Conservation (phyloP, 2,329 filamentous ascomycete species). For the Teratosphaeria viscida region DNA sequence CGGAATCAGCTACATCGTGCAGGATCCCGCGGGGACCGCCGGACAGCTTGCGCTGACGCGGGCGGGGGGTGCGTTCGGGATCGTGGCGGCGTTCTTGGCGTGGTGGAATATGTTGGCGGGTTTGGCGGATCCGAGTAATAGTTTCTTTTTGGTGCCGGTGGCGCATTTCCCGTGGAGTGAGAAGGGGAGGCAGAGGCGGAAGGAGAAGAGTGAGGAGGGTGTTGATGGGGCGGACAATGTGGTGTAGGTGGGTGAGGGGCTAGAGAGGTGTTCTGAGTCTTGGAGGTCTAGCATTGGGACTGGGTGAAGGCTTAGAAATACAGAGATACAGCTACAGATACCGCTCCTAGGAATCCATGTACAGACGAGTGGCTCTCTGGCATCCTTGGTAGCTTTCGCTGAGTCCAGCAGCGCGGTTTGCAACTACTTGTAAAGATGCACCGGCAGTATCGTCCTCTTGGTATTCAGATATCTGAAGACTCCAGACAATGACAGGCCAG, state of each 20-base stretch:
- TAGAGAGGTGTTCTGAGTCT: too few relatives aligned
- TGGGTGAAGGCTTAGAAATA: too few relatives aligned
- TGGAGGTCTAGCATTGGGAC: too few relatives aligned
- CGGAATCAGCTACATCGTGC: conserved; percentile 48
- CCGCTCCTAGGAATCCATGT: too few relatives aligned
- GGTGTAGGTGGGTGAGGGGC: neutral
- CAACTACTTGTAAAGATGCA: too few relatives aligned
- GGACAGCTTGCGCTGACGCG: conserved; percentile 36
- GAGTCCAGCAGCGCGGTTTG: too few relatives aligned
- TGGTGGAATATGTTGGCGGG: conserved; percentile 84
- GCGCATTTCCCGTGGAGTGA: conserved; percentile 29
- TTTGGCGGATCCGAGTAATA: conserved; percentile 52
- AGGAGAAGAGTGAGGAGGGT: neutral
- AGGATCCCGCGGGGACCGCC: conserved; percentile 24
- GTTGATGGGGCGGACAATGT: neutral
- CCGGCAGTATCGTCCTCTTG: too few relatives aligned
- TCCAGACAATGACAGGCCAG: too few relatives aligned
- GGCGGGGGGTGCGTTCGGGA: conserved; percentile 69
- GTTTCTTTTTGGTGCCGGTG: conserved; percentile 21
- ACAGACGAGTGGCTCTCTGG: too few relatives aligned
- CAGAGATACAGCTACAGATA: too few relatives aligned
- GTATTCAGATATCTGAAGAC: too few relatives aligned
- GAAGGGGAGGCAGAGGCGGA: conserved; percentile 10
- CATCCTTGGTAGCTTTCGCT: too few relatives aligned
- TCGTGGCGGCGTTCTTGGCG: conserved; percentile 56